Evolutionary conservation across 345 rosid genomes (phyloP).

Genomic region (Gossypium thurberi): DNA sequence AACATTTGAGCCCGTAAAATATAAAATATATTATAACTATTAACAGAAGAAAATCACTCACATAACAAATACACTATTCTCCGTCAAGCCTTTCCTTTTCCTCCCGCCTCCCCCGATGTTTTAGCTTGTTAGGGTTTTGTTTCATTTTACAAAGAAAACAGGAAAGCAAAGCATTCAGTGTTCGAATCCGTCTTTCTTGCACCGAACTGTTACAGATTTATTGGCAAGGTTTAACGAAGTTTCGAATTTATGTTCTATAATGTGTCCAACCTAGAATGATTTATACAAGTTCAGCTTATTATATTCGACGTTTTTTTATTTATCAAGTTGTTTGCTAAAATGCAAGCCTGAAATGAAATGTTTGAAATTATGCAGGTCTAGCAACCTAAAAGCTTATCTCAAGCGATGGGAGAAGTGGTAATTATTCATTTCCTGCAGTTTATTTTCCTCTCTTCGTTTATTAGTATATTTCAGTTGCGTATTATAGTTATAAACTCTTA

Average conservation of each 20-base stretch:
- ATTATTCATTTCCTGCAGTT: not conserved
- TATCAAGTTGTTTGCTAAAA: not conserved
- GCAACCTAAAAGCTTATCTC: not conserved
- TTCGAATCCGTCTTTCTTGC: not conserved
- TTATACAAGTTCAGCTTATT: not conserved
- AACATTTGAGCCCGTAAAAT: not conserved
- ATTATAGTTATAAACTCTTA: not conserved
- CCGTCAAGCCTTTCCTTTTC: not conserved
- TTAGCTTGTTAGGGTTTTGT: not conserved
- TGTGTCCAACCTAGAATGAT: not conserved
- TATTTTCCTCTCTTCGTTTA: not conserved
- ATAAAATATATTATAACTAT: not conserved
- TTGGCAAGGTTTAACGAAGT: not conserved
- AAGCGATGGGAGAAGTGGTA: slow-evolving; percentile 49
- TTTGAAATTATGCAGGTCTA: not conserved
- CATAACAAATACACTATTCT: not conserved
- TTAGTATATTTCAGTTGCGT: not conserved
- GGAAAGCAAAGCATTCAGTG: not conserved
- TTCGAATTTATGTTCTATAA: not conserved
- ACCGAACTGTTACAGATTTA: not conserved
- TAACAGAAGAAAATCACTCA: not conserved
- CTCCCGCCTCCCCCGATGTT: not conserved
- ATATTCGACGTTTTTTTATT: not conserved
- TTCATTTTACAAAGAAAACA: not conserved
- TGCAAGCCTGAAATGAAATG: not conserved